phyloP scores from a whole-genome alignment of 2,329 filamentous ascomycete species.

The Claviceps pazoutovae region DNA sequence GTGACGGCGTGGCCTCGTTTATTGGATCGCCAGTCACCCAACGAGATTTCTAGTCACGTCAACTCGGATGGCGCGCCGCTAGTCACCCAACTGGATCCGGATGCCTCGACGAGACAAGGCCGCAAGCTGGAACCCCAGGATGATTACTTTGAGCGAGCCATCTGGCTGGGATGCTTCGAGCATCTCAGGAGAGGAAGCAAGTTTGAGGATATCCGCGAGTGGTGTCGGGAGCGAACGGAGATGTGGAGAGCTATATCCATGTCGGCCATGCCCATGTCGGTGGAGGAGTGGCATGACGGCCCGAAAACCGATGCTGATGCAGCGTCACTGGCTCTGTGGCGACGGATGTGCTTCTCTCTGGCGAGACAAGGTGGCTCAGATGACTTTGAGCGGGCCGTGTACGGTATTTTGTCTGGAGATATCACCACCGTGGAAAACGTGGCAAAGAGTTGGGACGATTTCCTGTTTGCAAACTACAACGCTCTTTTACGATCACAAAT shows the following conservation, averaged over 20 bases:
- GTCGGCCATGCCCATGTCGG: slow-evolving; percentile 52
- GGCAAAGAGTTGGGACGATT: slow-evolving; percentile 72
- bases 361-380: slow-evolving; percentile 57
- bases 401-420: slow-evolving; percentile 80
- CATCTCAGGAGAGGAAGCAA: slow-evolving; percentile 74
- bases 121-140: slow-evolving; percentile 69
- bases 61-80: slow-evolving; percentile 50
- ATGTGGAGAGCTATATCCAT: slow-evolving; percentile 79
- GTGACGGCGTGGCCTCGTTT: slow-evolving; percentile 53
- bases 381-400: slow-evolving; percentile 77
- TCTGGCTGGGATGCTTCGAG: slow-evolving; percentile 91
- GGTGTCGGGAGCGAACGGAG: slow-evolving; percentile 76
- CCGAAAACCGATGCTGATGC: slow-evolving; percentile 18
- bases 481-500: slow-evolving; percentile 70
- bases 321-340: slow-evolving; percentile 50
- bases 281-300: slow-evolving; percentile 26
- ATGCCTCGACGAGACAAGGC: slow-evolving; percentile 69
- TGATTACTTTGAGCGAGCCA: slow-evolving; percentile 74
- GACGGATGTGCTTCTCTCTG: slow-evolving; percentile 60
- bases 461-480: slow-evolving; percentile 78
- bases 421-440: slow-evolving; percentile 62
- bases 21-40: slow-evolving; percentile 47
- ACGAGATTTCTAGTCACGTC: slow-evolving; percentile 39
- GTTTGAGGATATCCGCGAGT: slow-evolving; percentile 62
- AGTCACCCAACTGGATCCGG: slow-evolving; percentile 82